These are phyloP conservation scores for Pelargonium australe DNA, from an alignment of 441 rosid species.

Conservation along the genomic window DNA sequence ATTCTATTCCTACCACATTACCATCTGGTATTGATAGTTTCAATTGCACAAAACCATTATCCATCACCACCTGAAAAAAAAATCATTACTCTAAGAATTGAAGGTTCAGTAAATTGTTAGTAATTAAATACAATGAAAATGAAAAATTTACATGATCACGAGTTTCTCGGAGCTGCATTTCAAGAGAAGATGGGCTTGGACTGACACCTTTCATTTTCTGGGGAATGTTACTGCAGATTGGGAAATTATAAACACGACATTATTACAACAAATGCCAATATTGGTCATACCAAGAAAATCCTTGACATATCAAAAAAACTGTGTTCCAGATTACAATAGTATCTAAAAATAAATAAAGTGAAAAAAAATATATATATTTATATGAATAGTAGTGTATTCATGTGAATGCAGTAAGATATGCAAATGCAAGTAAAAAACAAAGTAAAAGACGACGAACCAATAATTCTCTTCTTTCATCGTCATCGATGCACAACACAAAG, in stretches of 20 bases:
- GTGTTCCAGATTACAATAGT: too few species aligned
- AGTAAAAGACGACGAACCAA: background rate
- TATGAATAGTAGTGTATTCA: background rate
- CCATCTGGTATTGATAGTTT: slow-evolving; percentile 53
- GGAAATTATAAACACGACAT: background rate
- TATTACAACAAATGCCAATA: background rate
- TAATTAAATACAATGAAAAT: background rate
- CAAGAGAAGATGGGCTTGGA: slow-evolving; percentile 2
- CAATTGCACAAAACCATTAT: slow-evolving; percentile 50
- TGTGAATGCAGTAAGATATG: background rate
- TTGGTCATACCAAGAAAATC: background rate
- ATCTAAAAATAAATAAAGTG: background rate
- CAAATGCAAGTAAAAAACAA: background rate
- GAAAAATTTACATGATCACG: background rate
- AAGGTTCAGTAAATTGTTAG: background rate
- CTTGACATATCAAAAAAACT: background rate
- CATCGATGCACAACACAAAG: background rate
- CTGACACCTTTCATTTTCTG: background rate
- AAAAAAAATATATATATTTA: background rate
- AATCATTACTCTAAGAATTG: background rate
- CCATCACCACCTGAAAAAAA: slow-evolving; percentile 47
- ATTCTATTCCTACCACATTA: slow-evolving; percentile 52
- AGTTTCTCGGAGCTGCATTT: background rate
- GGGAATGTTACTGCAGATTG: background rate
- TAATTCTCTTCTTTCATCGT: background rate